Evolutionary conservation across 2,329 filamentous ascomycete genomes (phyloP), one percentile per base, ranked within the genome.

Genomic region (Huntiella moniliformis): DNA sequence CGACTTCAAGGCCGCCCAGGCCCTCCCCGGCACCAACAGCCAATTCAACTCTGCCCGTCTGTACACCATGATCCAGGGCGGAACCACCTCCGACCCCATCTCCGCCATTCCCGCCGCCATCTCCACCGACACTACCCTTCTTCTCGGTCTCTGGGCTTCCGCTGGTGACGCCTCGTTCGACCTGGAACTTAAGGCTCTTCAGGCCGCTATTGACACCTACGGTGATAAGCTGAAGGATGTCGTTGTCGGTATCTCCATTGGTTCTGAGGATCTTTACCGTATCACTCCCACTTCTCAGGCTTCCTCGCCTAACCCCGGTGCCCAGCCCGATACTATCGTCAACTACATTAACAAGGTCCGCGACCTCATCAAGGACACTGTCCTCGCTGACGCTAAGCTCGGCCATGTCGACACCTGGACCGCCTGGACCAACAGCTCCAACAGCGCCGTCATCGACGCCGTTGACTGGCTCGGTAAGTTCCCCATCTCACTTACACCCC

Each of bases 361-460:
- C 51, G 60, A 66, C 22, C 67, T 73, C 51, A 73, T 92, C 56
- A 57, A 70, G 22, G 73, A 72, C 50, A 85, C 82, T 11, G 57
- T 63, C 42, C 64, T 82, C 17, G 63, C 68, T 34, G 62, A 63
- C 17, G 70, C 66, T 39, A 67, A 73, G 13, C 67, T 93, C 50
- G 85, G 85, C 44, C 86, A 93, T 62, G 85, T 93, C 58, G 86
- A 93, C 58, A 92, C 86, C 44, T 93, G 84, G 84, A 85, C 79
- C 33, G 74, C 74, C 44, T 87, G 76, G 68, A 74, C 75, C 58
- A 85, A 92, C 61, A 61, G 63, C 44, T 73, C 77, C 56, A 92
- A 88, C 70, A 61, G 63, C 42, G 74, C 69, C 37, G 75, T 92
- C 49, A 75, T 84, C 49, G 67, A 77, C 7, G 74, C 72, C 36